Conservation (phyloP, 345 rosid genomes). For the Passiflora organensis region DNA sequence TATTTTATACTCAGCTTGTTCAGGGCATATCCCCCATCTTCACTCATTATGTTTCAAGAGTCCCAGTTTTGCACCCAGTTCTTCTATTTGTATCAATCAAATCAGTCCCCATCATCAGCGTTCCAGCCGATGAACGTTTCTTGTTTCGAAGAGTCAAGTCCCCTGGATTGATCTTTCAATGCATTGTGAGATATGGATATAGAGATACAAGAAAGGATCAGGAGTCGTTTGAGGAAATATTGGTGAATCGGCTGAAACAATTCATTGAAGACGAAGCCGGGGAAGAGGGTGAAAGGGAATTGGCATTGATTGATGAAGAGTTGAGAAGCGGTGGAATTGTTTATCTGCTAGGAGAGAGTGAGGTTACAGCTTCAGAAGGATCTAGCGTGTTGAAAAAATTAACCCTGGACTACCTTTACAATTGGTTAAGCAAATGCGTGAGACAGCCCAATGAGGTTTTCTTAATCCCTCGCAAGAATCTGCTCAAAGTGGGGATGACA, state of each 20-base stretch:
- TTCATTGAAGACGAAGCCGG: conserved; percentile 15
- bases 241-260: conserved; percentile 27
- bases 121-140: conserved; percentile 31
- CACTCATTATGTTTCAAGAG: conserved; percentile 31
- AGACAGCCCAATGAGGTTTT: conserved; percentile 36
- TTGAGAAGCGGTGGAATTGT: conserved; percentile 34
- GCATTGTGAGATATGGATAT: conserved; percentile 49
- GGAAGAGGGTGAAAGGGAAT: neutral
- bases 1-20: conserved; percentile 42
- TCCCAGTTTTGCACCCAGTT: conserved; percentile 34
- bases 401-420: conserved; percentile 34
- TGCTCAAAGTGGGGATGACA: conserved; percentile 63
- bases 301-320: conserved; percentile 11
- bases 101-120: conserved; percentile 33
- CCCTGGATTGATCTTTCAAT: conserved; percentile 26
- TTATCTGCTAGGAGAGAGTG: conserved; percentile 46
- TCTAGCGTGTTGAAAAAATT: conserved; percentile 33
- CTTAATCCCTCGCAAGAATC: conserved; percentile 38
- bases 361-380: conserved; percentile 34
- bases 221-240: conserved; percentile 26
- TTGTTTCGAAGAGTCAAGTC: conserved; percentile 33
- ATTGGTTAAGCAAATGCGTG: conserved; percentile 41
- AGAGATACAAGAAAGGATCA: conserved; percentile 25
- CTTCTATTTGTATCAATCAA: conserved; percentile 42
- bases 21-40: conserved; percentile 42